Conservation (phyloP, 805 yeast species). For the Diddensiella santjacobensis region DNA sequence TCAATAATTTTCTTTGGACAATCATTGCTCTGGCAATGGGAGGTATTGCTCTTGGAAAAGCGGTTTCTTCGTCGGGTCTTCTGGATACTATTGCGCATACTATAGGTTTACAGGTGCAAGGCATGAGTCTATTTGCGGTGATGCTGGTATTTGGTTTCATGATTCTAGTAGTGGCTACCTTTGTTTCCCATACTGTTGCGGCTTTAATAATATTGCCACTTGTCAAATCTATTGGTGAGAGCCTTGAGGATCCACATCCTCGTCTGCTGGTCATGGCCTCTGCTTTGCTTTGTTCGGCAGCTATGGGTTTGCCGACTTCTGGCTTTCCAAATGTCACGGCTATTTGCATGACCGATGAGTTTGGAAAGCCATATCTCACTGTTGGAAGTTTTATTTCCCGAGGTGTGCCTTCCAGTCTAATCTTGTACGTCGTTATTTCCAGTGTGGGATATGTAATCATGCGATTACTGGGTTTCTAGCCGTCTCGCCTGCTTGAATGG, state of each 20-base stretch:
- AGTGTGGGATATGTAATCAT: constrained; percentile 77
- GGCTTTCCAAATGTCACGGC: constrained; percentile 99
- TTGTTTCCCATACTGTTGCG: constrained; percentile 95
- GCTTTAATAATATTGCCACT: constrained; percentile 90
- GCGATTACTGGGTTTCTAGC: constrained; percentile 50
- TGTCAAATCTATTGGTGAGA: constrained; percentile 82
- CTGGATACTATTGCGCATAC: constrained; percentile 68
- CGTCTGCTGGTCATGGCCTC: constrained; percentile 65
- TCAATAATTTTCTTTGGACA: constrained; percentile 95
- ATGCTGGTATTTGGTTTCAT: constrained; percentile 76
- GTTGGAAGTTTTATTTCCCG: constrained; percentile 82
- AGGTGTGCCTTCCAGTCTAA: constrained; percentile 83
- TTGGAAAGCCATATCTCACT: constrained; percentile 84
- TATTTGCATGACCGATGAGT: constrained; percentile 86
- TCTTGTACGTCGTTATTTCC: constrained; percentile 68
- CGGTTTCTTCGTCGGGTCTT: constrained; percentile 88
- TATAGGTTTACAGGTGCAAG: constrained; percentile 64
- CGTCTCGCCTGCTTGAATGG: background rate
- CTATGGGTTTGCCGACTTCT: constrained; percentile 96
- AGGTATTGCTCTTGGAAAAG: constrained; percentile 92
- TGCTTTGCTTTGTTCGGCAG: constrained; percentile 77
- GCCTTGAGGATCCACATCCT: constrained; percentile 65
- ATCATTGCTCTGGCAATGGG: constrained; percentile 97
- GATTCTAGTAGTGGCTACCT: constrained; percentile 82
- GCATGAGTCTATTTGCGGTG: constrained; percentile 67